phyloP scores from a whole-genome alignment of 495 filamentous ascomycete genomes.

The Elasticomyces elasticus region DNA sequence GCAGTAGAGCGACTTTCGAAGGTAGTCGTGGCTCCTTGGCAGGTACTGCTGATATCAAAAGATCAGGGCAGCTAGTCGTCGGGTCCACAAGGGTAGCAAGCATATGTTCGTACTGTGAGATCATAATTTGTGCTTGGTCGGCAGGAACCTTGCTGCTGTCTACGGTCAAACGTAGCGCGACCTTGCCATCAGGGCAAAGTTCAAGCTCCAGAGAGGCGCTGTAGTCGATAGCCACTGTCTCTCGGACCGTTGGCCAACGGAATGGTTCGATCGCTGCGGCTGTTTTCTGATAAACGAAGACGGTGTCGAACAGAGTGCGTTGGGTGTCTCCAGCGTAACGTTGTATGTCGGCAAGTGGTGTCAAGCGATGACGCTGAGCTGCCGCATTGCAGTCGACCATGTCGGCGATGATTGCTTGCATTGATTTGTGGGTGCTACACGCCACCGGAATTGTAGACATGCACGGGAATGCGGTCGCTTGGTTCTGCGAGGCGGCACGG shows the following conservation, averaged over 20 bases:
- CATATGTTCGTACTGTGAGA: slow-evolving; percentile 47
- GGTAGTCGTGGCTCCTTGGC: slow-evolving; percentile 38
- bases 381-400: slow-evolving; percentile 53
- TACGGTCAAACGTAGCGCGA: slow-evolving; percentile 54
- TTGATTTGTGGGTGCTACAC: slow-evolving; percentile 40
- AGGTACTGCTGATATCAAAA: slow-evolving; percentile 47
- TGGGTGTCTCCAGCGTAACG: slow-evolving; percentile 50
- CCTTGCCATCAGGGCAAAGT: slow-evolving; percentile 32
- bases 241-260: slow-evolving; percentile 42
- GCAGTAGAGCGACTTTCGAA: slow-evolving; percentile 40
- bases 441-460: slow-evolving; percentile 62
- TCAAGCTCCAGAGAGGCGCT: slow-evolving; percentile 64
- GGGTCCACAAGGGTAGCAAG: neutral
- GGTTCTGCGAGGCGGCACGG: slow-evolving; percentile 45
- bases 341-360: slow-evolving; percentile 57
- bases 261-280: slow-evolving; percentile 12
- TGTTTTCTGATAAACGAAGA: slow-evolving; percentile 69
- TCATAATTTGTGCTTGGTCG: slow-evolving; percentile 51
- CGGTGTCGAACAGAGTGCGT: slow-evolving; percentile 60
- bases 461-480: slow-evolving; percentile 55
- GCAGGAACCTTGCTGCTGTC: slow-evolving; percentile 47
- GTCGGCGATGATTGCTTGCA: slow-evolving; percentile 42
- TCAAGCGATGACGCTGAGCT: slow-evolving; percentile 58
- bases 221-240: slow-evolving; percentile 53
- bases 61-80: too few relatives aligned